Base-by-base conservation (phyloP, 148 eudicot species). In the Nyssa sinensis region DNA sequence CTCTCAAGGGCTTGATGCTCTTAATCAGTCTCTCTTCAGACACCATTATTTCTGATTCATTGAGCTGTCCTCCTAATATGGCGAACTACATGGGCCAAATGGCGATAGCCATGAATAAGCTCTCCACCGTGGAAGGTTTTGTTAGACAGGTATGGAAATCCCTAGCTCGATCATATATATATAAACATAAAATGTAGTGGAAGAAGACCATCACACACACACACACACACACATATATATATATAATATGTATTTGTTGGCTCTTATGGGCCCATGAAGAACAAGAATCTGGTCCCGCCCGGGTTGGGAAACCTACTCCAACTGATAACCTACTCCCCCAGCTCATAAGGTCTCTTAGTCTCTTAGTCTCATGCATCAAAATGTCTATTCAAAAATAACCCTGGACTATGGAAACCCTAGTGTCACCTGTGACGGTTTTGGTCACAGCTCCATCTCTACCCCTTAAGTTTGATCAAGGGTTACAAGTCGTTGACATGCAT, bases 21-120 rank as follows among this genome's bases (percentile, higher is more conserved):
- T 90, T 16, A 82, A 86, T 63, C 90, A 87, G 30, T 87, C 96
- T 0, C 77, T 94, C 6, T n/a, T 83, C 92, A 0, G 96, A 91
- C 60, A 89, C 90, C 39, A 86, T 90, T 47, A 75, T 86, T 5
- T 84, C 97, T 1, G 93, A 87, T 70, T 23, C 97, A 2, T 73
- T 90, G 34, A 86, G 81, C 30, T 77, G 75, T 67, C 86, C 91
- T 24, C 83, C 89, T 1, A 87, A 87, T 79, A 88, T 88, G 88
- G 84, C 77, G 70, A 88, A 84, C 71, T 92, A 90, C 85, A 90
- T 90, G 93, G 91, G 89, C 32, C 96, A 88, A 53, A 90, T 94
- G 97, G 96, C 96, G 64, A 53, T 90, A 17, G 98, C 98, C 77
- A 94, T 94, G 77, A 88, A 77, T 83, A 92, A 94, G 73, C 92